phyloP scores from a whole-genome alignment of 306 rosid species.

The Lathyrus sativus region DNA sequence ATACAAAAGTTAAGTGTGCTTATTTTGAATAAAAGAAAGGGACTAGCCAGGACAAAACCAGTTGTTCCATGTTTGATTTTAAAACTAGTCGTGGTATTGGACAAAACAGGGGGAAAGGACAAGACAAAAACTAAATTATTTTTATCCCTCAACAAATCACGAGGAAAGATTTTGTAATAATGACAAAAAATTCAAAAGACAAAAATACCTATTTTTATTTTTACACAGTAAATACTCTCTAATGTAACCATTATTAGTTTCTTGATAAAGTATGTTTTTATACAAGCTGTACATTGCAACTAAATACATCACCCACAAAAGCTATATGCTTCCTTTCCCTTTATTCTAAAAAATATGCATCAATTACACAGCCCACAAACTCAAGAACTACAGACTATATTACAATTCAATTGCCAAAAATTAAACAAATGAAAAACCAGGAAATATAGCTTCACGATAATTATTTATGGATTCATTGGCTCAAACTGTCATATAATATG shows the following conservation, averaged over 20 bases:
- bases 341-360: conserved; percentile 13
- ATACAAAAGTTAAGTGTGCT: background rate
- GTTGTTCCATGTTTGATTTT: background rate
- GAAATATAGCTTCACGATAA: conserved; percentile 21
- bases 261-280: conserved; percentile 13
- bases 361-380: conserved; percentile 32
- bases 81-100: background rate
- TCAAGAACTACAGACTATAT: conserved; percentile 25
- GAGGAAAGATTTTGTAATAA: background rate
- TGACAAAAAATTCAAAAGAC: background rate
- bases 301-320: conserved; percentile 11
- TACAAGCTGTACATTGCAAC: conserved; percentile 27
- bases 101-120: background rate
- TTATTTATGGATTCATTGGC: conserved; percentile 35
- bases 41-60: background rate
- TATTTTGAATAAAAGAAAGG: background rate
- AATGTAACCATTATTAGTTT: background rate
- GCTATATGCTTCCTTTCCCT: conserved; percentile 10
- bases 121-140: background rate
- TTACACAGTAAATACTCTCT: background rate
- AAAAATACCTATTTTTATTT: background rate
- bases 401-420: conserved; percentile 9
- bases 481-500: conserved; percentile 18
- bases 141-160: background rate
- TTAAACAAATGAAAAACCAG: conserved; percentile 23